Conservation (phyloP, 352 stramenopile species). For the Pythium insidiosum region DNA sequence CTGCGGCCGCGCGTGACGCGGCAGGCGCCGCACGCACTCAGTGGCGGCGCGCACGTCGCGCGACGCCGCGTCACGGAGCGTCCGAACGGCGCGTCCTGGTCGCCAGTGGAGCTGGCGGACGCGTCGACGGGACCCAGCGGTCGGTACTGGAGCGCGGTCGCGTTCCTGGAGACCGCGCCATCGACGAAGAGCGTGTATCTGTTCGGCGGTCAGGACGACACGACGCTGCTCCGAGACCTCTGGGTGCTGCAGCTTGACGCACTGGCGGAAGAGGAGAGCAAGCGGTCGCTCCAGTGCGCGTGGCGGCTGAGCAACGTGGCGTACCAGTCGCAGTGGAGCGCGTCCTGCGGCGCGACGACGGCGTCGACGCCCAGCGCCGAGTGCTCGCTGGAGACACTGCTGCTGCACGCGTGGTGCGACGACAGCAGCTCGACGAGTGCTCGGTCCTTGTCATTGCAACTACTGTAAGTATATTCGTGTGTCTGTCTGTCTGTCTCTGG, state of each 20-base stretch:
- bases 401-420: slow-evolving; percentile 52
- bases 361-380: slow-evolving; percentile 8
- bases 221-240: slow-evolving; percentile 41
- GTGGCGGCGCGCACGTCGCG: slow-evolving; percentile 19
- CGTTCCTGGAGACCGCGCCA: slow-evolving; percentile 16
- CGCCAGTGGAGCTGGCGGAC: slow-evolving; percentile 8
- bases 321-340: slow-evolving; percentile 24
- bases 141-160: slow-evolving; percentile 40
- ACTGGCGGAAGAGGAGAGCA: slow-evolving; percentile 18
- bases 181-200: slow-evolving; percentile 34
- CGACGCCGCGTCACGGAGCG: slow-evolving; percentile 33
- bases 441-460: no score
- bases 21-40: slow-evolving; percentile 15
- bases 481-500: no score
- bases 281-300: slow-evolving; percentile 24
- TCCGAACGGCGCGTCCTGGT: slow-evolving; percentile 22
- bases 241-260: slow-evolving; percentile 42
- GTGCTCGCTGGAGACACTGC: slow-evolving; percentile 33
- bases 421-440: no score
- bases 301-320: slow-evolving; percentile 34
- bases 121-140: no score
- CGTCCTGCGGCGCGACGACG: slow-evolving; percentile 31
- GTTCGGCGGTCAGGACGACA: slow-evolving; percentile 71
- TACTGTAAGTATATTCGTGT: slow-evolving; percentile 2
- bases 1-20: slow-evolving; percentile 14